phyloP scores from a whole-genome alignment of 2,329 filamentous ascomycete genomes.

The Hymenoscyphus occultus region DNA sequence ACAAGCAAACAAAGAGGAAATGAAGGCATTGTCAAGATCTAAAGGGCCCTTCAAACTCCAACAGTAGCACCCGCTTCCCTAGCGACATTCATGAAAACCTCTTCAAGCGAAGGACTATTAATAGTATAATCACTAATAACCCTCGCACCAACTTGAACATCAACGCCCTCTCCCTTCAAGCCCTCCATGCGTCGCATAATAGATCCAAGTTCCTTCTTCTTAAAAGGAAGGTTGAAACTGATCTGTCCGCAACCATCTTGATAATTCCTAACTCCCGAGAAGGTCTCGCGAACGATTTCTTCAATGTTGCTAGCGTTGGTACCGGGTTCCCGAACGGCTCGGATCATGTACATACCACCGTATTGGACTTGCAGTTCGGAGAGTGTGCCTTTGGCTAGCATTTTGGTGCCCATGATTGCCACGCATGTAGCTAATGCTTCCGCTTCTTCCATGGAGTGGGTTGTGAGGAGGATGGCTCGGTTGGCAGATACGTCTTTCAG shows the following conservation, averaged over 20 bases:
- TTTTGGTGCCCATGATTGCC: conserved; percentile 36
- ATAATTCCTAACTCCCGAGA: conserved; percentile 24
- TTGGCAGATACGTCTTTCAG: conserved; percentile 31
- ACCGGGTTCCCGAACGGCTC: conserved; percentile 19
- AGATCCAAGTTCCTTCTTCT: conserved; percentile 22
- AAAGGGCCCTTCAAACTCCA: conserved; percentile 4
- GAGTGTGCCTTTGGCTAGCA: conserved; percentile 35
- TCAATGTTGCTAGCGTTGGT: conserved; percentile 16
- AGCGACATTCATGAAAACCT: conserved; percentile 34
- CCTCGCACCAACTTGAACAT: conserved; percentile 1
- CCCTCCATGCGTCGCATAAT: conserved; percentile 30
- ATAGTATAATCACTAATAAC: conserved; percentile 29
- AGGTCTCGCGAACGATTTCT: conserved; percentile 18
- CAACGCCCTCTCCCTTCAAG: conserved; percentile 21
- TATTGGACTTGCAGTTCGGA: conserved; percentile 23
- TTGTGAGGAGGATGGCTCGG: conserved; percentile 38
- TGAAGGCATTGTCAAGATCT: not conserved
- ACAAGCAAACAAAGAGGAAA: not conserved
- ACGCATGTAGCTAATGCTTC: conserved; percentile 37
- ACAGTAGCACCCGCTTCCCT: conserved; percentile 22
- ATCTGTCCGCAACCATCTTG: conserved; percentile 28
- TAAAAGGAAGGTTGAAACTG: conserved; percentile 26
- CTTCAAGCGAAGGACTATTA: conserved; percentile 29
- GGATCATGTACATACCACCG: conserved; percentile 24
- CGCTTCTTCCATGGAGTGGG: conserved; percentile 40